These are phyloP conservation scores for Nevesoporus exiguus DNA, from an alignment of 768 basidiomycete genomes.

Conservation along the genomic window DNA sequence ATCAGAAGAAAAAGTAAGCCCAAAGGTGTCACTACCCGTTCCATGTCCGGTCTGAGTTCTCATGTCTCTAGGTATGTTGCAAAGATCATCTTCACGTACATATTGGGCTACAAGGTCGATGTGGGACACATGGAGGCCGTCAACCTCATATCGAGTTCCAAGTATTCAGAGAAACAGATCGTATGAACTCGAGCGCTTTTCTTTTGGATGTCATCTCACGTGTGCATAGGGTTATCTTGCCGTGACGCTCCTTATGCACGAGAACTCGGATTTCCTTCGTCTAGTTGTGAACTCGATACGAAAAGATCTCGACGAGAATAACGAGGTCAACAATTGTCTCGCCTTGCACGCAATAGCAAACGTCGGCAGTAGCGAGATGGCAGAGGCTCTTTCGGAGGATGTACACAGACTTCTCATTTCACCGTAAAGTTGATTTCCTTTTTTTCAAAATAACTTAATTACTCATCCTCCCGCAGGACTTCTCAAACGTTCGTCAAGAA, in stretches of 20 bases:
- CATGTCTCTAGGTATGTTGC: constrained; percentile 75
- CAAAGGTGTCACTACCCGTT: constrained; percentile 8
- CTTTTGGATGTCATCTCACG: not conserved
- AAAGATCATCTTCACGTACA: constrained; percentile 99
- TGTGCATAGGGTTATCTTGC: constrained; percentile 86
- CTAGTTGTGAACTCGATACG: constrained; percentile 97
- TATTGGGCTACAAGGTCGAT: constrained; percentile 98
- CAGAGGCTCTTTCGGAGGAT: constrained; percentile 89
- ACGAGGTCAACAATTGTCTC: constrained; percentile 93
- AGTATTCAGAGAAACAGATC: constrained; percentile 99
- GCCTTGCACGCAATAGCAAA: constrained; percentile 98
- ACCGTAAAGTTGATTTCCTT: constrained; percentile 53
- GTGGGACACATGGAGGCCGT: constrained; percentile 99
- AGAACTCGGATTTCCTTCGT: constrained; percentile 95
- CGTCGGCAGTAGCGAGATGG: constrained; percentile 97
- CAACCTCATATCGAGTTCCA: constrained; percentile 91
- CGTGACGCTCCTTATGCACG: constrained; percentile 95
- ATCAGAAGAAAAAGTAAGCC: constrained; percentile 87
- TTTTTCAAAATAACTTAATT: not conserved
- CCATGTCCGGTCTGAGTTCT: constrained; percentile 16
- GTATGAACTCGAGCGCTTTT: constrained; percentile 45
- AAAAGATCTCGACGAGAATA: constrained; percentile 93
- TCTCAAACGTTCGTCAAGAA: constrained; percentile 96
- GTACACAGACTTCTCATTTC: constrained; percentile 94
- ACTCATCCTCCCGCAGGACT: constrained; percentile 52